Conservation (phyloP, 768 basidiomycete species). For the Agaricus bisporus region DNA sequence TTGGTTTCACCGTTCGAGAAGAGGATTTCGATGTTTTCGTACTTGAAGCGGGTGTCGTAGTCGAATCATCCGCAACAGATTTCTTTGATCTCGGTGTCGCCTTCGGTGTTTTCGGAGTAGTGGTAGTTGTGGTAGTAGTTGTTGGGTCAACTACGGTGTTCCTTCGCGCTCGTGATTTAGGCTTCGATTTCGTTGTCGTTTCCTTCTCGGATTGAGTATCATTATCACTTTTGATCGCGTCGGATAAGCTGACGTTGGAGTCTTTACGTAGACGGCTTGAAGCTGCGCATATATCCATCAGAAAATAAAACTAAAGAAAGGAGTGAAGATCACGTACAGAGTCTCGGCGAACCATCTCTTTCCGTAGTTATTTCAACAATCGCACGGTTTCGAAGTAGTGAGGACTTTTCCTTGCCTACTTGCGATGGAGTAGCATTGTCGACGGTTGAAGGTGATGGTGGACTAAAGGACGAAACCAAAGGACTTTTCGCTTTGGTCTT, state of each 20-base stretch:
- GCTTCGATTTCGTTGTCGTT: not conserved
- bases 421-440: not conserved
- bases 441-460: slow-evolving; percentile 4
- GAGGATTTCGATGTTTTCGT: slow-evolving; percentile 2
- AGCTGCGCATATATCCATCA: not conserved
- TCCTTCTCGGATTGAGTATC: slow-evolving; percentile 1
- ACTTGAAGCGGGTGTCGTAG: not conserved
- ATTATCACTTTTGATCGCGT: not conserved
- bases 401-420: not conserved
- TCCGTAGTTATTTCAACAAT: slow-evolving; percentile 7
- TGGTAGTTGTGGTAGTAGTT: not conserved
- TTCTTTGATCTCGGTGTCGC: not conserved
- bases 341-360: slow-evolving; percentile 7
- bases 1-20: not conserved
- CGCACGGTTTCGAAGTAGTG: not conserved
- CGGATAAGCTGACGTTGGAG: not conserved
- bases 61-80: not conserved
- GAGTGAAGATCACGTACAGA: not conserved
- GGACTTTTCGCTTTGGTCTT: slow-evolving; percentile 1
- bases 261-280: not conserved
- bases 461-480: slow-evolving; percentile 4
- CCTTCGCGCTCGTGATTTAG: slow-evolving; percentile 6
- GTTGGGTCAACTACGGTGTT: not conserved
- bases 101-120: slow-evolving; percentile 2
- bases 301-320: not conserved